These are phyloP conservation scores for Podila epicladia DNA, from an alignment of 192 early-diverging fungal species.

Conservation along the genomic window DNA sequence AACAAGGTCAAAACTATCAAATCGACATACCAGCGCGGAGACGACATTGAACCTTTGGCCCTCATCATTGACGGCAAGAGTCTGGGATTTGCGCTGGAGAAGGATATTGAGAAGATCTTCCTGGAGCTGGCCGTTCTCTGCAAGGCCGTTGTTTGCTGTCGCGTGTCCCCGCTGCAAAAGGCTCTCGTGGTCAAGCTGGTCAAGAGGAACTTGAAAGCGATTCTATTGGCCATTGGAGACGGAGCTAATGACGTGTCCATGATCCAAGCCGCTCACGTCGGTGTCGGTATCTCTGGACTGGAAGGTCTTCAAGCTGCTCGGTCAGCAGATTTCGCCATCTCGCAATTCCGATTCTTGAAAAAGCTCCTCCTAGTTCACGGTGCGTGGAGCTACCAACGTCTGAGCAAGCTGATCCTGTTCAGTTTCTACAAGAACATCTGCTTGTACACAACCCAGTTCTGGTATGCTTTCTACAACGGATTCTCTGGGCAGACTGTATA, in stretches of 20 bases:
- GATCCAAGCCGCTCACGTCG: constrained; percentile 99
- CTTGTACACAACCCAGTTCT: constrained; percentile 98
- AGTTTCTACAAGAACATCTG: constrained; percentile 99
- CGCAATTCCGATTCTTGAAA: constrained; percentile 94
- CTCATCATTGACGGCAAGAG: constrained; percentile 96
- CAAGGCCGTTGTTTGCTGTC: constrained; percentile 97
- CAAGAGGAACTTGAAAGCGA: constrained; percentile 87
- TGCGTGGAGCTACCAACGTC: constrained; percentile 95
- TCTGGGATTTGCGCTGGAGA: constrained; percentile 93
- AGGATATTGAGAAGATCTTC: constrained; percentile 81
- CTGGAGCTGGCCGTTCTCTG: constrained; percentile 92
- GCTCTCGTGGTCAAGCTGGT: constrained; percentile 98
- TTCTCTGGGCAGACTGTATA: constrained; percentile 98
- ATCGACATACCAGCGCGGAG: constrained; percentile 54
- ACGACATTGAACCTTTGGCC: constrained; percentile 73
- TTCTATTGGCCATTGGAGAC: constrained; percentile 97
- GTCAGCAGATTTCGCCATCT: constrained; percentile 98
- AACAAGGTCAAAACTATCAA: constrained; percentile 87
- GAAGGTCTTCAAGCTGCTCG: constrained; percentile 98
- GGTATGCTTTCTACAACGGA: constrained; percentile 93
- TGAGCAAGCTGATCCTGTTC: constrained; percentile 96
- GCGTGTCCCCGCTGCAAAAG: constrained; percentile 98
- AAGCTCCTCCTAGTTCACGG: constrained; percentile 98
- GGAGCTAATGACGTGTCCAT: constrained; percentile 99
- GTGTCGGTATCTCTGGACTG: constrained; percentile 95